Evolutionary conservation across 352 stramenopile genomes (phyloP).

Genomic region (Phytopythium ostracodes): DNA sequence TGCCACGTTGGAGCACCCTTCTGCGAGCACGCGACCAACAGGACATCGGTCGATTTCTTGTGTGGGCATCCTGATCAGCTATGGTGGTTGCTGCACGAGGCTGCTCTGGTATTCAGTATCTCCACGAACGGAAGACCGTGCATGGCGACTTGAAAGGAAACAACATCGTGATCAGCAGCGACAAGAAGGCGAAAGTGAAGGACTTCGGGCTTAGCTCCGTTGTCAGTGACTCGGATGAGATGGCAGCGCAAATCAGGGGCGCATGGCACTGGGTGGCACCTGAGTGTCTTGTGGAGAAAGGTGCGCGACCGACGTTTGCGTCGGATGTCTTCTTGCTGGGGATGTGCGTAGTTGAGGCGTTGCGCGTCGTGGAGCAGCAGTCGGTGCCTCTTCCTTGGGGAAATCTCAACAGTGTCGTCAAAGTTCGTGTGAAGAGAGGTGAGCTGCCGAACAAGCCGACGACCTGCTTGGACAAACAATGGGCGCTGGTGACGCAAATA

Average conservation of each 20-base stretch:
- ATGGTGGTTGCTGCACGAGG: conserved; percentile 19
- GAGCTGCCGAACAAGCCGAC: background rate
- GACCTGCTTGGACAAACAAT: background rate
- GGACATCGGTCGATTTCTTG: conserved; percentile 15
- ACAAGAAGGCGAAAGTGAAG: conserved; percentile 25
- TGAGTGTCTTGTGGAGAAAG: conserved; percentile 7
- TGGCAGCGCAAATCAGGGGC: conserved; percentile 11
- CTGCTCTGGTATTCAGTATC: conserved; percentile 27
- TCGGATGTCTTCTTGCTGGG: conserved; percentile 17
- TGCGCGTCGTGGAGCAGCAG: conserved; percentile 4
- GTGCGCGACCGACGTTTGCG: conserved; percentile 8
- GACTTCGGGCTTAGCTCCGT: conserved; percentile 25
- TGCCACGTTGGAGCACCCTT: conserved; percentile 26
- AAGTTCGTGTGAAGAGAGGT: background rate
- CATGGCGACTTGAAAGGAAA: conserved; percentile 36
- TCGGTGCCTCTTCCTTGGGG: background rate
- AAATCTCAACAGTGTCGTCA: background rate
- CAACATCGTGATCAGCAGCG: conserved; percentile 26
- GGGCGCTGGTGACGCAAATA: background rate
- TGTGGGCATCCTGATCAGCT: conserved; percentile 17
- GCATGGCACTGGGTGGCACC: conserved; percentile 20
- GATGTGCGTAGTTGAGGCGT: conserved; percentile 15
- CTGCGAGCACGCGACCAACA: conserved; percentile 22
- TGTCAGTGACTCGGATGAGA: background rate
- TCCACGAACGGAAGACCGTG: conserved; percentile 25